Percentiles rank a stretch among this genome's conserved stretches.
phyloP scores from a whole-genome alignment of 2,329 filamentous ascomycete genomes.

The Colletotrichum sansevieriae region DNA sequence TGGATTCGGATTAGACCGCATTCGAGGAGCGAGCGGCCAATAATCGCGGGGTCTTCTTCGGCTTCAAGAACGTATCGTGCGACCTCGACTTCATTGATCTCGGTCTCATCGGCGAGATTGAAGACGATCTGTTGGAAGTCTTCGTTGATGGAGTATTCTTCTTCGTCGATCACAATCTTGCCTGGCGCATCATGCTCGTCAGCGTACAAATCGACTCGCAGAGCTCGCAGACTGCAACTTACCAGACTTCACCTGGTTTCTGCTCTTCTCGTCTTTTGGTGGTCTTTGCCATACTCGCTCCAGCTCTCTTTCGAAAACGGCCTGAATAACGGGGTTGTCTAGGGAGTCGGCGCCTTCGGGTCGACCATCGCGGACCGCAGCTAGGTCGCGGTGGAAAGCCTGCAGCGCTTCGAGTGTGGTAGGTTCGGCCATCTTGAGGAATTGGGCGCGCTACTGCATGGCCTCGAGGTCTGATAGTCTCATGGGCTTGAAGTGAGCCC shows the following conservation, averaged over 20 bases:
- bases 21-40: conserved; percentile 81
- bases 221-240: conserved; percentile 45
- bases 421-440: conserved; percentile 76
- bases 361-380: conserved; percentile 79
- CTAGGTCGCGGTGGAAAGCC: conserved; percentile 87
- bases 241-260: conserved; percentile 78
- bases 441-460: conserved; percentile 61
- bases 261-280: conserved; percentile 79
- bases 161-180: conserved; percentile 78
- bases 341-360: conserved; percentile 73
- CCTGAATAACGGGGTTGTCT: conserved; percentile 76
- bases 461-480: conserved; percentile 43
- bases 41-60: conserved; percentile 74
- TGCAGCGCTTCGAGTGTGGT: conserved; percentile 82
- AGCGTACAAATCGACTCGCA: conserved; percentile 3
- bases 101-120: conserved; percentile 86
- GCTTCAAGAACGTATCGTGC: conserved; percentile 82
- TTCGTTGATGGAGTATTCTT: conserved; percentile 84
- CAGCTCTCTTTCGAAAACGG: conserved; percentile 79
- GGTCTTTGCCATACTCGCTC: conserved; percentile 81
- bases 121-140: conserved; percentile 88
- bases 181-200: conserved; percentile 62
- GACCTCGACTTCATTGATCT: conserved; percentile 90
- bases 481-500: conserved; percentile 33
- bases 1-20: conserved; percentile 90